phyloP scores from a whole-genome alignment of 768 basidiomycete genomes.

The Russula olivacea region DNA sequence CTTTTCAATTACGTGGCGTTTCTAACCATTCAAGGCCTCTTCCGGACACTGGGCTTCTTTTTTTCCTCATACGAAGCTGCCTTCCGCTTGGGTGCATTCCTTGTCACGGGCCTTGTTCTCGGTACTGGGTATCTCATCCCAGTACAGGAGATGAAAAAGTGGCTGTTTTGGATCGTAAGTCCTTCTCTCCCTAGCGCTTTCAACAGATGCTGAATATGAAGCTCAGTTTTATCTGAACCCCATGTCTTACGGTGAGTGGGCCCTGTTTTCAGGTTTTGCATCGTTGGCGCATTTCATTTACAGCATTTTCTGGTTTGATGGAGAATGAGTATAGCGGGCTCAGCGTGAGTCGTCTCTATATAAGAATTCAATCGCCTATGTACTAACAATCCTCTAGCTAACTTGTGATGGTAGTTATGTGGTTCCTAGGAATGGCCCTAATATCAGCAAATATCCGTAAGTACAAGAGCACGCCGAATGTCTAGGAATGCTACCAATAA shows the following conservation, averaged over 20 bases:
- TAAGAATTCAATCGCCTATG: constrained; percentile 1
- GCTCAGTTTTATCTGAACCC: constrained; percentile 75
- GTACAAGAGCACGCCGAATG: constrained; percentile 30
- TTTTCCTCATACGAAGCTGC: constrained; percentile 50
- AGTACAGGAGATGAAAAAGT: constrained; percentile 63
- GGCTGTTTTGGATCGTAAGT: constrained; percentile 81
- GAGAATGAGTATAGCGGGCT: constrained; percentile 81
- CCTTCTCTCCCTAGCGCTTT: not conserved
- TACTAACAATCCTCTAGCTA: constrained; percentile 35
- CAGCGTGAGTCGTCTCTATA: constrained; percentile 37
- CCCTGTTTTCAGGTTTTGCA: not conserved
- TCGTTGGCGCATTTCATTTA: not conserved
- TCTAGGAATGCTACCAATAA: not conserved
- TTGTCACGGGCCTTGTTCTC: constrained; percentile 70
- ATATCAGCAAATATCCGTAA: constrained; percentile 55
- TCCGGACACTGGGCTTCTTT: constrained; percentile 62
- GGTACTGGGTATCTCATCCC: constrained; percentile 71
- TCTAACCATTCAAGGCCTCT: constrained; percentile 78
- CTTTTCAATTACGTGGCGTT: constrained; percentile 60
- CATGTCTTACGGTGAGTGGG: constrained; percentile 52
- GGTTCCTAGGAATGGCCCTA: constrained; percentile 57
- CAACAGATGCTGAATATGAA: not conserved
- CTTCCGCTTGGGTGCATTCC: constrained; percentile 54
- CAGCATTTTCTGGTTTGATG: constrained; percentile 72
- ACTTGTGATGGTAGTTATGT: constrained; percentile 61